Conservation (phyloP, 192 early-diverging fungal species). For the Coemansia asiatica region DNA sequence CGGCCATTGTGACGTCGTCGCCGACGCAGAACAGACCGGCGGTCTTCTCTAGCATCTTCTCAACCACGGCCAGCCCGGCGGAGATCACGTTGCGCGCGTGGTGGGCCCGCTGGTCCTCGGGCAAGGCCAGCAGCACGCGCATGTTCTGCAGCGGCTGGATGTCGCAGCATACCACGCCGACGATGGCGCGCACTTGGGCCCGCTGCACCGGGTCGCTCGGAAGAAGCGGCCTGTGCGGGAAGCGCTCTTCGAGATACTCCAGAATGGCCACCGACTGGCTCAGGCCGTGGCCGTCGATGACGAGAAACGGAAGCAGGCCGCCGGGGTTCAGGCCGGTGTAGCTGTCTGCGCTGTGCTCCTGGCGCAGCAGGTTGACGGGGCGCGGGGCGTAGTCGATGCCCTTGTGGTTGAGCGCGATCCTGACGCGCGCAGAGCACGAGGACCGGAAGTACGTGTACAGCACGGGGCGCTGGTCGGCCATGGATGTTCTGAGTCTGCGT, state of each 20-base stretch:
- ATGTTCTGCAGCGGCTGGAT: conserved; percentile 90
- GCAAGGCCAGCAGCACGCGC: conserved; percentile 65
- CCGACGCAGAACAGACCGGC: conserved; percentile 78
- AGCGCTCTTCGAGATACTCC: conserved; percentile 85
- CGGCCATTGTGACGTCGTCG: conserved; percentile 81
- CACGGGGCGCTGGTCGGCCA: conserved; percentile 26
- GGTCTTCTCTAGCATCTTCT: conserved; percentile 62
- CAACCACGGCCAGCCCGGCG: conserved; percentile 66
- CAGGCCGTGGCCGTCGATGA: conserved; percentile 59
- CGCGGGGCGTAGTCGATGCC: conserved; percentile 65
- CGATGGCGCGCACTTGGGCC: conserved; percentile 70
- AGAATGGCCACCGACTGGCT: conserved; percentile 77
- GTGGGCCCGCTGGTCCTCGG: conserved; percentile 43
- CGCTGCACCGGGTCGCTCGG: conserved; percentile 68
- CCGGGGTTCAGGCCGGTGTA: conserved; percentile 69
- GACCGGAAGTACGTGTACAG: conserved; percentile 82
- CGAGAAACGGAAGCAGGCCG: conserved; percentile 67
- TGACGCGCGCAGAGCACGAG: conserved; percentile 71
- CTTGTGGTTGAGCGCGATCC: conserved; percentile 76
- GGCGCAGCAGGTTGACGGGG: conserved; percentile 70
- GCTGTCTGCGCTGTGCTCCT: conserved; percentile 65
- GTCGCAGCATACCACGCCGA: conserved; percentile 72
- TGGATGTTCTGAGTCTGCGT: neutral
- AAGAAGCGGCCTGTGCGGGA: conserved; percentile 66
- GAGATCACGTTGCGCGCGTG: conserved; percentile 58